Base-by-base conservation (phyloP, 2,329 filamentous ascomycete species). In the Fusarium paranaense region DNA sequence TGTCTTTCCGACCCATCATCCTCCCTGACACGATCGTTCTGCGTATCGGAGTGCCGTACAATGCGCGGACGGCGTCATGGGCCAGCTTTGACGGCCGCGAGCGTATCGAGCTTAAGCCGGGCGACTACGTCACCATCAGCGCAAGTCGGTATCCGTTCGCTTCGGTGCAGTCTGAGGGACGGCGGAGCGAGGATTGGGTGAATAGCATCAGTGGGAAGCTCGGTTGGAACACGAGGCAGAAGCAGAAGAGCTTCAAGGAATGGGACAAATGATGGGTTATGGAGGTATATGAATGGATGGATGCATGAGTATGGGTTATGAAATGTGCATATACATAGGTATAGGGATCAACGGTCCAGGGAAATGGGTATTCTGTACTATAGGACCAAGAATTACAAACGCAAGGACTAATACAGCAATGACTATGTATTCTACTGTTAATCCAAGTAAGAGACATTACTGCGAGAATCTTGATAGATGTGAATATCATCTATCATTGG, bases 61-160 rank as follows among this genome's bases (percentile, higher is more conserved):
- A 97, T 82, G 94, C 95, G 10, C 88, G 97, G 59, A 95, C 95
- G 6, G 93, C 91, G 76, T 95, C 93, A 45, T 99, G 97, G 96
- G 97, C 95, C n/a, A 97, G 95, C 82, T 99, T 99, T 81, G 97
- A 99, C 82, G 97, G 97, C 2, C 90, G 95, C 70, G 95, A 98
- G 86, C 91, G 95, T 84, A 85, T 94, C n/a, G 94, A 97, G 84
- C 86, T 97, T 40, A 82, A 85, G 58, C 92, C 93, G 0, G 94
- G 94, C 18, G 94, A 97, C 83, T 97, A 97, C 80, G 93, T 96
- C 6, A 96, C 94, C 2, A 93, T 97, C 70, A 94, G 92, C 75
- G 94, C 94, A 3, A 94, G 92, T 74, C 85, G 94, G 45, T 96
- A 93, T 79, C 94, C 94, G 0, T 97, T 96, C 82, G 93, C 94